Percentiles rank a stretch among this genome's conserved stretches.
These are phyloP conservation scores for Spathaspora gorwiae DNA, from an alignment of 805 yeast genomes.

Conservation along the genomic window DNA sequence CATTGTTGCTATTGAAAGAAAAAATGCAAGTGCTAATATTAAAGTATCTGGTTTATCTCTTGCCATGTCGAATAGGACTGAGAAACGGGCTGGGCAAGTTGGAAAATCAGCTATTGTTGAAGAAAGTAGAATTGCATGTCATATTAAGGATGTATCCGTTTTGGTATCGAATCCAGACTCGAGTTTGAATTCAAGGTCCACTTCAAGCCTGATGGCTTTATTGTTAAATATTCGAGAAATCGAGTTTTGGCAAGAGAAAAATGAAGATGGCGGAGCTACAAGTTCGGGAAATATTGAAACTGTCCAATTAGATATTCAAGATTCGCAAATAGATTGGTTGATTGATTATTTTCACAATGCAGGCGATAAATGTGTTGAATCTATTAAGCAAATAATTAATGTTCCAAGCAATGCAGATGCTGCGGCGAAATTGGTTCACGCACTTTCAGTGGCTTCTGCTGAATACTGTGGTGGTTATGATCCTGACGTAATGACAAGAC, in stretches of 20 bases:
- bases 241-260: constrained; percentile 33
- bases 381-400: constrained; percentile 13
- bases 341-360: constrained; percentile 12
- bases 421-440: constrained; percentile 37
- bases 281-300: constrained; percentile 18
- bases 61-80: constrained; percentile 1
- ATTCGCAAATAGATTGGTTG: constrained; percentile 19
- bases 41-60: background rate
- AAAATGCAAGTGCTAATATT: constrained; percentile 1
- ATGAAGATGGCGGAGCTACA: constrained; percentile 9
- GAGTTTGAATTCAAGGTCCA: constrained; percentile 5
- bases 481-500: constrained; percentile 85
- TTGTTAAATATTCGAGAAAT: constrained; percentile 21
- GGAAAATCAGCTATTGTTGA: constrained; percentile 4
- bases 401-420: constrained; percentile 10
- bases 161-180: constrained; percentile 19
- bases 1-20: background rate
- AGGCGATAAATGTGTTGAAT: constrained; percentile 10
- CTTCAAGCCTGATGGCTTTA: constrained; percentile 6
- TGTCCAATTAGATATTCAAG: constrained; percentile 15
- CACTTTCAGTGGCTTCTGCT: constrained; percentile 35
- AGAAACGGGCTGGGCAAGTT: background rate
- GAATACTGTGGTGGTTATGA: constrained; percentile 62
- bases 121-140: constrained; percentile 25
- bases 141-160: constrained; percentile 22